phyloP scores from a whole-genome alignment of 164 flowering plant species.

The Nymphaea thermarum region DNA sequence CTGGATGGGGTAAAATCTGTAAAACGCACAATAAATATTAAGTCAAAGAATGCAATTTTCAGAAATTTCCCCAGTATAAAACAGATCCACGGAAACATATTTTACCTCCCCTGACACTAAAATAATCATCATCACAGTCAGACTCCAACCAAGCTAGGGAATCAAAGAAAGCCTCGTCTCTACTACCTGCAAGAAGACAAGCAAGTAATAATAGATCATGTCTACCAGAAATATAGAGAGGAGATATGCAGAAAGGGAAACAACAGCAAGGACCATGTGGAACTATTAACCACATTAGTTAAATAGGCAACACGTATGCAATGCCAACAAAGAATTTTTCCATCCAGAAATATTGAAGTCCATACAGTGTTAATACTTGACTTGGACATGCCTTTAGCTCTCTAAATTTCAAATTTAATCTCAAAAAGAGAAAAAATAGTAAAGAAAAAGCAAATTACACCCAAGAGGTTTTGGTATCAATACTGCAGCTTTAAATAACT shows the following conservation, averaged over 20 bases:
- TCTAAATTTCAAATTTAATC: too few species aligned
- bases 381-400: too few species aligned
- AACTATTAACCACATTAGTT: neutral
- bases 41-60: neutral
- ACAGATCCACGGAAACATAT: neutral
- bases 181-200: constrained; percentile 39
- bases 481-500: too few species aligned
- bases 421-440: too few species aligned
- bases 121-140: constrained; percentile 81
- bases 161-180: constrained; percentile 74
- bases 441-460: too few species aligned
- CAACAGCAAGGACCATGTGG: neutral
- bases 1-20: constrained; percentile 84
- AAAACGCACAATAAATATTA: constrained; percentile 4
- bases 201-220: neutral
- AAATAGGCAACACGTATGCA: too few species aligned
- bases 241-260: neutral
- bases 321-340: too few species aligned
- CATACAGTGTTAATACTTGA: too few species aligned
- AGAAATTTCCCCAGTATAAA: neutral
- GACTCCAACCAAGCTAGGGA: constrained; percentile 74
- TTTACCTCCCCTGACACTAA: constrained; percentile 86
- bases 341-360: too few species aligned
- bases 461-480: too few species aligned
- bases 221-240: neutral